phyloP scores from a whole-genome alignment of 257 asterid species.

The Ilex aquifolium region DNA sequence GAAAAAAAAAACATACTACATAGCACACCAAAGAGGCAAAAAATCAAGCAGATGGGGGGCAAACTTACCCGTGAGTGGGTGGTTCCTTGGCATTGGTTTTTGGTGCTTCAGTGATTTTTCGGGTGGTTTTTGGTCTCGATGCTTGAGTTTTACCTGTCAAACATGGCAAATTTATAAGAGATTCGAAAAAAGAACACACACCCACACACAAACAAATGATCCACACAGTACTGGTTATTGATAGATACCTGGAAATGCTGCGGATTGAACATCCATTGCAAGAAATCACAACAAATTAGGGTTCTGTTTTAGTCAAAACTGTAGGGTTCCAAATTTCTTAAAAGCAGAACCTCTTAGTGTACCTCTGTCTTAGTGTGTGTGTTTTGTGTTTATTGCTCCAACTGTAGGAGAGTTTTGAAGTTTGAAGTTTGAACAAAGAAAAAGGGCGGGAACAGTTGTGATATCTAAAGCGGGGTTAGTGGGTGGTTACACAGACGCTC shows the following conservation, averaged over 20 bases:
- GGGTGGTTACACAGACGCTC: too few species aligned
- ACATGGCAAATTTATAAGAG: neutral
- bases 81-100: constrained; percentile 28
- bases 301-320: too few species aligned
- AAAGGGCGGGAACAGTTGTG: too few species aligned
- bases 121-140: constrained; percentile 25
- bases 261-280: constrained; percentile 53
- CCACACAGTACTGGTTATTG: neutral
- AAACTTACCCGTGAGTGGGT: constrained; percentile 28
- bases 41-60: neutral
- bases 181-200: neutral
- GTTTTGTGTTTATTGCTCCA: too few species aligned
- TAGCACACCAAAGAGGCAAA: neutral
- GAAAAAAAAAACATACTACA: neutral
- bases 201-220: neutral
- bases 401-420: too few species aligned
- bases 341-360: too few species aligned
- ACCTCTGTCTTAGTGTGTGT: too few species aligned
- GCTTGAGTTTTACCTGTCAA: constrained; percentile 37
- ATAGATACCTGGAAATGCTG: constrained; percentile 50
- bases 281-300: neutral
- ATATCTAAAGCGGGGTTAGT: too few species aligned
- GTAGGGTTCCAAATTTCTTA: too few species aligned
- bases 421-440: too few species aligned
- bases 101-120: constrained; percentile 26